Conservation (phyloP, 2,329 filamentous ascomycete species). For the Tolypocladium amazonense region DNA sequence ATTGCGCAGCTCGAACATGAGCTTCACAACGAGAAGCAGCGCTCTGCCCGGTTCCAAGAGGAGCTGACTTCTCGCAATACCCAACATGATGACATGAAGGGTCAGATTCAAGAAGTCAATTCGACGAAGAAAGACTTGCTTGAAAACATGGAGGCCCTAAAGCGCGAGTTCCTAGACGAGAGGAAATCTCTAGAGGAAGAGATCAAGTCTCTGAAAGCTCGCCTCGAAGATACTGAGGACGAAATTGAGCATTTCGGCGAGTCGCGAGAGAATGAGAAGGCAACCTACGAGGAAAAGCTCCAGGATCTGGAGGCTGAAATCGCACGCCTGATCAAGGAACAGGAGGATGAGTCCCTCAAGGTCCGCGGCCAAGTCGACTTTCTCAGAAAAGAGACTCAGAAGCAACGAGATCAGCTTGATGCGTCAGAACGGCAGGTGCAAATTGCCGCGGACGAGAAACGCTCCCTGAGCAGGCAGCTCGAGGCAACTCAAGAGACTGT, state of each 20-base stretch:
- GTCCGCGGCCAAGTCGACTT: slow-evolving; percentile 53
- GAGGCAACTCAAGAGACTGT: slow-evolving; percentile 39
- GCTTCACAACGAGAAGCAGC: slow-evolving; percentile 61
- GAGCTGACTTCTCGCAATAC: slow-evolving; percentile 51
- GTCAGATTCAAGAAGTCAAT: slow-evolving; percentile 72
- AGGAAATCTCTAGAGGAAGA: slow-evolving; percentile 75
- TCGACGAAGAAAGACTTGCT: slow-evolving; percentile 91
- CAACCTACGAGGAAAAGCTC: slow-evolving; percentile 56
- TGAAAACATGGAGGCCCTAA: slow-evolving; percentile 86
- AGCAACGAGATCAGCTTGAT: slow-evolving; percentile 50
- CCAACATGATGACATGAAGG: slow-evolving; percentile 51
- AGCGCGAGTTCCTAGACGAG: slow-evolving; percentile 79
- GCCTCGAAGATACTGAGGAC: slow-evolving; percentile 82
- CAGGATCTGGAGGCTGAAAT: slow-evolving; percentile 62
- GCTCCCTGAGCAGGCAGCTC: slow-evolving; percentile 38
- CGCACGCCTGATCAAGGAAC: slow-evolving; percentile 48
- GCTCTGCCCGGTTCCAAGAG: slow-evolving; percentile 54
- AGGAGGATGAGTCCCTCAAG: slow-evolving; percentile 45
- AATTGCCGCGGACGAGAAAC: slow-evolving; percentile 41
- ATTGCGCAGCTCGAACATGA: slow-evolving; percentile 66
- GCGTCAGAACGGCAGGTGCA: slow-evolving; percentile 48
- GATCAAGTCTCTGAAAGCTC: slow-evolving; percentile 62
- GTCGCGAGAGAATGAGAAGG: slow-evolving; percentile 73
- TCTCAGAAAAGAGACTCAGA: slow-evolving; percentile 47
- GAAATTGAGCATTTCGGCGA: slow-evolving; percentile 79